A percentile compares a stretch with the other conserved stretches of the same genome.
Conservation (phyloP, 2,329 filamentous ascomycete genomes). For the Ascochyta koolunga region DNA sequence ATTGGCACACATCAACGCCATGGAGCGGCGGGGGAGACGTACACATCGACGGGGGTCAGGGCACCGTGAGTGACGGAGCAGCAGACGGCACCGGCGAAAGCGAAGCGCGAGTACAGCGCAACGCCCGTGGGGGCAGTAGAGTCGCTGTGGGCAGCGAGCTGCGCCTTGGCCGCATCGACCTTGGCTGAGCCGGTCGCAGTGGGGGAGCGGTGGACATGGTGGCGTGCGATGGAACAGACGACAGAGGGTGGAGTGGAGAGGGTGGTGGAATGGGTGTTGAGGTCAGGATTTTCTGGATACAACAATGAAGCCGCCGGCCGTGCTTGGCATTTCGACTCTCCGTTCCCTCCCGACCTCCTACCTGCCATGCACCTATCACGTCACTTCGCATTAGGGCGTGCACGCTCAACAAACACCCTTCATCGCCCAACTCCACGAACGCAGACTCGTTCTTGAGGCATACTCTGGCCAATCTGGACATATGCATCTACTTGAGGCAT, state of each 20-base stretch:
- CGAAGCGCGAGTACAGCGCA: constrained; percentile 91
- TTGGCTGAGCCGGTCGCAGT: constrained; percentile 59
- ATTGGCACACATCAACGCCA: constrained; percentile 30
- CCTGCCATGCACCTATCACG: constrained; percentile 11
- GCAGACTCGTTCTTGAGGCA: background rate
- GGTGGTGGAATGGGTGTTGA: constrained; percentile 22
- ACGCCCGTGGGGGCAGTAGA: constrained; percentile 66
- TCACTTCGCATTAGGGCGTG: constrained; percentile 14
- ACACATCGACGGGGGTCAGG: constrained; percentile 99
- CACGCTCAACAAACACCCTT: constrained; percentile 16
- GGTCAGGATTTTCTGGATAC: constrained; percentile 21
- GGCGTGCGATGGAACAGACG: constrained; percentile 17
- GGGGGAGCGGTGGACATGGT: constrained; percentile 46
- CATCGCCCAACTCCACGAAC: constrained; percentile 4
- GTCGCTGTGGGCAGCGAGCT: constrained; percentile 50
- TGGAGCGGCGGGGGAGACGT: constrained; percentile 58
- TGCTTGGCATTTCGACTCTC: too few species aligned
- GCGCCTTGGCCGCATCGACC: constrained; percentile 60
- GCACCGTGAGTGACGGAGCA: constrained; percentile 97
- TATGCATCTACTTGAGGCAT: constrained; percentile 9
- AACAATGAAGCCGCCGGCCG: background rate
- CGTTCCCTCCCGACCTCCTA: constrained; percentile 6
- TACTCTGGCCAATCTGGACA: background rate
- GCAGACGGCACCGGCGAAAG: constrained; percentile 96
- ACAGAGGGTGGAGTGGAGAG: constrained; percentile 38